A percentile compares a stretch with the other conserved stretches of the same genome.
phyloP scores from a whole-genome alignment of 2,329 filamentous ascomycete species.

The Arthrobotrys musiformis region DNA sequence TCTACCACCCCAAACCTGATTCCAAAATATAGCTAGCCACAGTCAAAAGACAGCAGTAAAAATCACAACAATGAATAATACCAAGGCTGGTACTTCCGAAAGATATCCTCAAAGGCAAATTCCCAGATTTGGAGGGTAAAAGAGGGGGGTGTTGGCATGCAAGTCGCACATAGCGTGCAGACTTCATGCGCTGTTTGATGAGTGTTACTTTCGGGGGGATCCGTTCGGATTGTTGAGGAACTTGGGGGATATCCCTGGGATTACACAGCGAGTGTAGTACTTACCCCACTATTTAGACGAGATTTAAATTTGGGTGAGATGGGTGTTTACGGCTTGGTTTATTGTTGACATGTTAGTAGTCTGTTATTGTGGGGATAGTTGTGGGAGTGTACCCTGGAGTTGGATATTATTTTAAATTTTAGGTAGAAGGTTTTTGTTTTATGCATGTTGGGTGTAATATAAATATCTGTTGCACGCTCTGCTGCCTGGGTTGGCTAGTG shows the following conservation, averaged over 20 bases:
- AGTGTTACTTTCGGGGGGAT: not conserved
- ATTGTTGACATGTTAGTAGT: not conserved
- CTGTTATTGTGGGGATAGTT: not conserved
- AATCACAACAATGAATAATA: no score
- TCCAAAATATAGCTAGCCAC: no score
- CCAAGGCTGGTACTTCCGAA: no score
- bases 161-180: no score
- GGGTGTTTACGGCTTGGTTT: not conserved
- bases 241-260: no score
- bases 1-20: no score
- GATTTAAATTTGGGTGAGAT: not conserved
- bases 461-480: not conserved
- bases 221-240: not conserved
- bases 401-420: not conserved
- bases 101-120: no score
- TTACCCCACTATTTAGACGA: not conserved
- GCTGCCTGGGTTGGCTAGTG: not conserved
- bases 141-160: no score
- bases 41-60: no score
- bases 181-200: conserved; percentile 60
- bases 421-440: not conserved
- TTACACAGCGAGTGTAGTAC: not conserved
- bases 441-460: conserved; percentile 7
- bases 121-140: no score
- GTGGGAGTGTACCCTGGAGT: no score